Conservation (phyloP, 371 early-diverging fungal species). For the Dipsacomyces acuminosporus region DNA sequence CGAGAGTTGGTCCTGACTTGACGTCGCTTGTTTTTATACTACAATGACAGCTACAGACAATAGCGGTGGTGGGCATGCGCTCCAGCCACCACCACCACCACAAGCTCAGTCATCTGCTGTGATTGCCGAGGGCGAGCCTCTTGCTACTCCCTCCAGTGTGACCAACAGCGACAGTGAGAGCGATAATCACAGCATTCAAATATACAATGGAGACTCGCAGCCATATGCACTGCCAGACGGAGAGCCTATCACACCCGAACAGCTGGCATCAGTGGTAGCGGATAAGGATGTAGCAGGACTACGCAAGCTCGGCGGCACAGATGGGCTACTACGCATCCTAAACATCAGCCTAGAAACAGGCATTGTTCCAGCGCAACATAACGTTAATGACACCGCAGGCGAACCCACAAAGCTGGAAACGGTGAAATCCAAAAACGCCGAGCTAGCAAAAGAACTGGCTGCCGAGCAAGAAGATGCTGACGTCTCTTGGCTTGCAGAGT, state of each 20-base stretch:
- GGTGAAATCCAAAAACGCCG: slow-evolving; percentile 5
- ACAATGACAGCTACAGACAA: no score
- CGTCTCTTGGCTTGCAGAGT: slow-evolving; percentile 41
- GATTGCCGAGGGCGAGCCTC: no score
- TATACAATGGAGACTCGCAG: no score
- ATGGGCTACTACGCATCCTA: slow-evolving; percentile 15
- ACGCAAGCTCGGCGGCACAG: slow-evolving; percentile 31
- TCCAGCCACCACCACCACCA: no score
- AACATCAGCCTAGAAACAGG: slow-evolving; percentile 19
- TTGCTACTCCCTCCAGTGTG: no score
- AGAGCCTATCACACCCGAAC: slow-evolving; percentile 20
- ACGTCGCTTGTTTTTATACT: no score
- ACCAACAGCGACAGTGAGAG: no score
- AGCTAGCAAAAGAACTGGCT: slow-evolving; percentile 34
- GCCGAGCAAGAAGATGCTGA: slow-evolving; percentile 20
- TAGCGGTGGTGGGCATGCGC: no score
- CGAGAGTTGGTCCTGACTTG: no score
- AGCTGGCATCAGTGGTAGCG: slow-evolving; percentile 24
- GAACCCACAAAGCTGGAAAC: not conserved
- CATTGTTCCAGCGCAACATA: slow-evolving; percentile 5
- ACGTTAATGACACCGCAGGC: not conserved
- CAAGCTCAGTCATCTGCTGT: no score
- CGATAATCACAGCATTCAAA: no score
- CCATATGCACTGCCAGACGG: no score
- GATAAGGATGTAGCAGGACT: slow-evolving; percentile 30